These are phyloP conservation scores for Botrytis squamosa DNA, from an alignment of 2,329 filamentous ascomycete species.

Conservation along the genomic window DNA sequence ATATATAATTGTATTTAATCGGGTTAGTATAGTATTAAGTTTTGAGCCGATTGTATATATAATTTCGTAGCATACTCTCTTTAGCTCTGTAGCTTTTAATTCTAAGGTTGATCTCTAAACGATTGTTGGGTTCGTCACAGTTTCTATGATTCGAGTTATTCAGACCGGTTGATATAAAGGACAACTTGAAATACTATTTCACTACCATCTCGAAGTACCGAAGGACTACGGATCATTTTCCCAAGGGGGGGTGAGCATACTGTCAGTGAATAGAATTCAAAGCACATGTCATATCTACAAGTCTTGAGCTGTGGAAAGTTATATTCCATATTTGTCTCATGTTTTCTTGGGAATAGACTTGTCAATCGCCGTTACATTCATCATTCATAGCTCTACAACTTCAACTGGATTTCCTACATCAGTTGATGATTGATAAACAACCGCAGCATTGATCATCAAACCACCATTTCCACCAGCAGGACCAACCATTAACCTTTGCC, in stretches of 20 bases:
- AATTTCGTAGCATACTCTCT: no score
- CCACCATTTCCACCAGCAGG: slow-evolving; percentile 49
- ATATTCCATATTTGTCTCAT: not conserved
- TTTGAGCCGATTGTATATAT: no score
- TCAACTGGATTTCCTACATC: slow-evolving; percentile 46
- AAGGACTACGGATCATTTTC: no score
- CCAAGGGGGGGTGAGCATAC: not conserved
- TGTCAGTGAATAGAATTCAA: no score
- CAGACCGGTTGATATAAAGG: not conserved
- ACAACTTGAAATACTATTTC: not conserved
- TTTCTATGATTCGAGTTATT: no score
- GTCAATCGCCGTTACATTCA: not conserved
- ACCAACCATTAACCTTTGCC: slow-evolving; percentile 54
- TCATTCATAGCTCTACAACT: slow-evolving; percentile 35
- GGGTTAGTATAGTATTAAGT: no score
- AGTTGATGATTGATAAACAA: slow-evolving; percentile 50
- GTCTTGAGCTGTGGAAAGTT: not conserved
- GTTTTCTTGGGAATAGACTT: not conserved
- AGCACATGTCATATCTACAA: not conserved
- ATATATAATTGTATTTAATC: no score
- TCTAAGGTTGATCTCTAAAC: no score
- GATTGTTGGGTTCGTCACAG: no score
- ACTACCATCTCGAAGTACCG: not conserved
- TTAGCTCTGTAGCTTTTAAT: no score
- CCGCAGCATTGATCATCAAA: slow-evolving; percentile 60